phyloP scores from a whole-genome alignment of 164 flowering plant species.

The Magnolia sinica region DNA sequence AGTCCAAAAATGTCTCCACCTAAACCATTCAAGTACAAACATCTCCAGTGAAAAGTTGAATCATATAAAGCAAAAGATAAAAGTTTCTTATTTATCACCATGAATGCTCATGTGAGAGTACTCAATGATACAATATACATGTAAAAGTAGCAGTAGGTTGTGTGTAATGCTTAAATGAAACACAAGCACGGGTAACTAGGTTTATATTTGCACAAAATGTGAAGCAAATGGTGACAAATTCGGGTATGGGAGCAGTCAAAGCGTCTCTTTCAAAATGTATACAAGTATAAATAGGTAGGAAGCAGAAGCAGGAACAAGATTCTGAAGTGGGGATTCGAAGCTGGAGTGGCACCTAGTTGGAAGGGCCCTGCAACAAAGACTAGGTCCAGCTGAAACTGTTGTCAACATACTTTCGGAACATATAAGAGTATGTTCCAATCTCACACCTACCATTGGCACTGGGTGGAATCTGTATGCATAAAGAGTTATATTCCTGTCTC shows the following conservation, averaged over 20 bases:
- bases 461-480: neutral
- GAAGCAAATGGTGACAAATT: too few species aligned
- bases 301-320: too few species aligned
- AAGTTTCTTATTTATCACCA: neutral
- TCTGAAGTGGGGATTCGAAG: too few species aligned
- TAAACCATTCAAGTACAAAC: conserved; percentile 25
- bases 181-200: too few species aligned
- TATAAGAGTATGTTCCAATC: neutral
- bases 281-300: too few species aligned
- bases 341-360: too few species aligned
- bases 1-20: conserved; percentile 95
- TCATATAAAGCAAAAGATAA: neutral
- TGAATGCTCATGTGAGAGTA: neutral
- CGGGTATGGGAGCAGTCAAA: too few species aligned
- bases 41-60: neutral
- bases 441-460: neutral
- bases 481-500: neutral
- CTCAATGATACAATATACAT: neutral
- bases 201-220: too few species aligned
- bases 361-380: neutral
- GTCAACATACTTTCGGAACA: neutral
- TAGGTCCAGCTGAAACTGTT: neutral
- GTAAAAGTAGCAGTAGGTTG: neutral
- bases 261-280: too few species aligned
- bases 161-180: neutral